Conservation (phyloP, 106 monocot species). For the Dendrobium nobile region DNA sequence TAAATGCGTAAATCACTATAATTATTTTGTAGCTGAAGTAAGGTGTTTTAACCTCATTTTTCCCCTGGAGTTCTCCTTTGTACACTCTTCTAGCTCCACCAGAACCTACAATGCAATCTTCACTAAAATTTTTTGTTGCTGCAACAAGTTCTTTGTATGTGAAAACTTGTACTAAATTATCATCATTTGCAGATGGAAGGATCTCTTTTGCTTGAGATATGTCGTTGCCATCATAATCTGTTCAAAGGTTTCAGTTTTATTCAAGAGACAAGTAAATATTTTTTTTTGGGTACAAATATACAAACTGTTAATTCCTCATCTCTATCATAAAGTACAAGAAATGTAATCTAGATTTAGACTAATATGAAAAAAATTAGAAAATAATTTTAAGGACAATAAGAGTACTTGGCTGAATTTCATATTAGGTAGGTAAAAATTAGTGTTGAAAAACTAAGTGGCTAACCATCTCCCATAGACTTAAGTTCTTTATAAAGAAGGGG, state of each 20-base stretch:
- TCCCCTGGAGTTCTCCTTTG: slow-evolving; percentile 24
- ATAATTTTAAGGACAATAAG: not conserved
- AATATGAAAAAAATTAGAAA: not conserved
- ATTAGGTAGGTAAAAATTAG: not conserved
- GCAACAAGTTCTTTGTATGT: slow-evolving; percentile 23
- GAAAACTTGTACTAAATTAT: slow-evolving; percentile 20
- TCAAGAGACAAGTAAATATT: not conserved
- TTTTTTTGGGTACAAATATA: not conserved
- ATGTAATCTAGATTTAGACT: not conserved
- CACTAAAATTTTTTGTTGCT: slow-evolving; percentile 31
- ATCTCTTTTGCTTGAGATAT: slow-evolving; percentile 21
- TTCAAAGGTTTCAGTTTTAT: not conserved
- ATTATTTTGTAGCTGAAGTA: not conserved
- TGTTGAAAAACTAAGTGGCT: not conserved
- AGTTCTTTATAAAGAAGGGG: not conserved
- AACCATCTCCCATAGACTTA: too few species aligned
- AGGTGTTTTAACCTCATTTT: slow-evolving; percentile 16
- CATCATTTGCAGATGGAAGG: slow-evolving; percentile 19
- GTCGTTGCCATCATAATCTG: slow-evolving; percentile 19
- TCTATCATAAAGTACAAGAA: not conserved
- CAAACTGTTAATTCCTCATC: not conserved
- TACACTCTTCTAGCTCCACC: slow-evolving; percentile 38
- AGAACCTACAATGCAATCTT: slow-evolving; percentile 23
- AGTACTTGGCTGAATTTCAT: not conserved
- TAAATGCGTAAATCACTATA: not conserved